Evolutionary conservation across 257 asterid species (phyloP), one percentile per base, ranked within the genome.

Genomic region (Fraxinus excelsior): DNA sequence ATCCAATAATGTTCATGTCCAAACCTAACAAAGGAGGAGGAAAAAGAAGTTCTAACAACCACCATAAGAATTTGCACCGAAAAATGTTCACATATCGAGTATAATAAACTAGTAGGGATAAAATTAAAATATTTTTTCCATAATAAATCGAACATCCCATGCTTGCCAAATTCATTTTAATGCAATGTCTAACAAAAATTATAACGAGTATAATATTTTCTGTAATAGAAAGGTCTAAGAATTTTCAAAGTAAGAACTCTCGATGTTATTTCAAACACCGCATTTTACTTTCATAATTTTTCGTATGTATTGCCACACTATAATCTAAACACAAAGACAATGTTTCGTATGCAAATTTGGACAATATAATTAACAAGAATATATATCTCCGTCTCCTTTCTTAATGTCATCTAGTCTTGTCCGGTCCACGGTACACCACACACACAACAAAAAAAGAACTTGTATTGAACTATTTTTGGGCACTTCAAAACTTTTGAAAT

Each of bases 401-500:
- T 12, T 46, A 8, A 38, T 34, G 37, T 2, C 1, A 28, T 28
- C 29, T n/a, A n/a, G n/a, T n/a, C n/a, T n/a, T n/a, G n/a, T n/a
- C n/a, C n/a, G n/a, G n/a, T n/a, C 60, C 60, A 29, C 3, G 60
- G 21, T 49, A 7, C 60, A 9, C n/a, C 60, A 4, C 1, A 16
- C 18, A 49, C 60, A 49, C 7, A 23, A 19, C 60, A 49, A 19
- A 49, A 9, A 53, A 53, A 19, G 9, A 53, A 18, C 25, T 23
- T n/a, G 29, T 25, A 25, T 4, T 4, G 34, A 53, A 53, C n/a
- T 37, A 18, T 72, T 72, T 72, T n/a, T 49, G 42, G 67, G 16
- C 66, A 71, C 28, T 56, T 7, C 25, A 71, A 46, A 51, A 56
- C n/a, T 46, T 46, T 72, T 53, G 29, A 72, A 44, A 72, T 23